phyloP scores from a whole-genome alignment of 768 basidiomycete species.

The Lyophyllum semitale region DNA sequence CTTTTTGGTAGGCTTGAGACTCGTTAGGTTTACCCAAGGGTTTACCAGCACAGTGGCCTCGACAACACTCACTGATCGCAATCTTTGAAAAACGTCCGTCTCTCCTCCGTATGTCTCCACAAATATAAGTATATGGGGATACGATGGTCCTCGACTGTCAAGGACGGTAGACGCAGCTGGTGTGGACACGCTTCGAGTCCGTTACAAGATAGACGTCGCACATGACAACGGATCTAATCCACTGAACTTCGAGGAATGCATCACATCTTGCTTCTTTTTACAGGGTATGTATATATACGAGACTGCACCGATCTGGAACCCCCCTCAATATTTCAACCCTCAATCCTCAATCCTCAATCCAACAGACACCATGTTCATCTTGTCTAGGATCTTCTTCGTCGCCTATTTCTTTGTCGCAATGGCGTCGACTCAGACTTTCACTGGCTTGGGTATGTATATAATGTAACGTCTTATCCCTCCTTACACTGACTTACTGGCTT shows the following conservation, averaged over 20 bases:
- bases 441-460: conserved; percentile 10
- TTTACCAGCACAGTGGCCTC: no score
- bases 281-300: not conserved
- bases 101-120: no score
- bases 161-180: no score
- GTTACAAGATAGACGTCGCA: not conserved
- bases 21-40: no score
- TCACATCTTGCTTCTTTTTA: not conserved
- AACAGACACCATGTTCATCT: not conserved
- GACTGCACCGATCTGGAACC: not conserved
- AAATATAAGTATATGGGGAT: not conserved
- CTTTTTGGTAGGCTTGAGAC: no score
- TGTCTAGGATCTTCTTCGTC: not conserved
- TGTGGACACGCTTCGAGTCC: not conserved
- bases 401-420: not conserved
- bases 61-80: no score
- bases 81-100: no score
- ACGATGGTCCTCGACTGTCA: not conserved
- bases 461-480: not conserved
- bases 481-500: not conserved
- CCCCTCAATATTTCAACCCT: not conserved
- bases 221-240: not conserved
- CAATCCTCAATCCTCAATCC: no score
- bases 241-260: not conserved
- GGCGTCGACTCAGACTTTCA: conserved; percentile 6